These are phyloP conservation scores for Mycena amicta DNA, from an alignment of 768 basidiomycete species.

Conservation along the genomic window DNA sequence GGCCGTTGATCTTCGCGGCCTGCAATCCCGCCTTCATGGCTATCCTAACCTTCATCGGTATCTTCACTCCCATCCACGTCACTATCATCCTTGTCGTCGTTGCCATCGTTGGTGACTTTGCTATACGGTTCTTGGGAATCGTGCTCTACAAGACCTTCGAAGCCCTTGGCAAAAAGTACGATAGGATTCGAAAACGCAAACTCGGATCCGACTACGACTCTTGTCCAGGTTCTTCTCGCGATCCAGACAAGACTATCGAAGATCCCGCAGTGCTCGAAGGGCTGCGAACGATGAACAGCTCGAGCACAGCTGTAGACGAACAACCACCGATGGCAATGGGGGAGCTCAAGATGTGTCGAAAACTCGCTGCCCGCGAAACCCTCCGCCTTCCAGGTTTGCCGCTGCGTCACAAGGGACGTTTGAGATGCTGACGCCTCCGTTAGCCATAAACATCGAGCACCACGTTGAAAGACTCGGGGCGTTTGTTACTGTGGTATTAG, in stretches of 20 bases:
- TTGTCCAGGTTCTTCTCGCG: neutral
- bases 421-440: no score
- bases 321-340: slow-evolving; percentile 9
- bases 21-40: slow-evolving; percentile 8
- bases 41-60: slow-evolving; percentile 17
- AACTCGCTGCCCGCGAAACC: slow-evolving; percentile 1
- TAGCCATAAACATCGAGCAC: slow-evolving; percentile 37
- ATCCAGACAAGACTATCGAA: neutral
- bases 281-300: slow-evolving; percentile 12
- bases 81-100: slow-evolving; percentile 17
- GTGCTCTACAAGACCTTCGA: slow-evolving; percentile 22
- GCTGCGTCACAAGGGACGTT: no score
- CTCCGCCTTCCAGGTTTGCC: slow-evolving; percentile 14
- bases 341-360: slow-evolving; percentile 7
- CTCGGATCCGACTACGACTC: neutral
- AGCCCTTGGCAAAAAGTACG: slow-evolving; percentile 11
- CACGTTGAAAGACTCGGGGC: slow-evolving; percentile 33
- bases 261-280: neutral
- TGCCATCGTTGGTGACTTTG: slow-evolving; percentile 14
- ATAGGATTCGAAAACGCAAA: neutral
- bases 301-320: slow-evolving; percentile 19
- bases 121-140: slow-evolving; percentile 16
- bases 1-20: slow-evolving; percentile 9
- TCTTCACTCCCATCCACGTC: slow-evolving; percentile 22
- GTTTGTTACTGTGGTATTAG: slow-evolving; percentile 34